Base-by-base conservation (phyloP, 495 filamentous ascomycete species). In the Aspergillus cristatus region DNA sequence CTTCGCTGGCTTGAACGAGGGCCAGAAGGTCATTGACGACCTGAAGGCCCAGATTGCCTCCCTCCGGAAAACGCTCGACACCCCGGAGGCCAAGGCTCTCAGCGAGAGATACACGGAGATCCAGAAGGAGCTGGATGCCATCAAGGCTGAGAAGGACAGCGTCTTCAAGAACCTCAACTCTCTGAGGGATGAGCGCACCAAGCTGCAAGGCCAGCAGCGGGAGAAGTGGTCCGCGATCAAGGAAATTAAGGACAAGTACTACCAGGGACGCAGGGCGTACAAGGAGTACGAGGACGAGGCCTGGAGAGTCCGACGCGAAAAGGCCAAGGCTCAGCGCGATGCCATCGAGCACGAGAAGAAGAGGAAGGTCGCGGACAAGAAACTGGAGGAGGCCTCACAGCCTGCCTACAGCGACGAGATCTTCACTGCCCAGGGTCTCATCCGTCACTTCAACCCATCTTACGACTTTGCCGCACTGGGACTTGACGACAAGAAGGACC, bases 331-430 rank as follows among this genome's bases (percentile, higher is more conserved):
- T 38, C 79, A 89, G 69, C 82, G 82, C 46, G 84, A 94, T 44
- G 77, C 75, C 10, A 79, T 77, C 51, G 70, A 78, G 52, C 73
- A 74, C 6, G 77, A 78, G 54, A 82, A 82, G 67, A 76, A 79
- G 62, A 87, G 81, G 68, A 82, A 89, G 63, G 70, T 84, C 18
- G 91, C 91, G 14, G 74, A 73, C 35, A 72, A 89, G 68, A 82
- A 85, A 61, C 76, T 94, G 33, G 89, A 88, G 55, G 89, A 95
- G 64, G 91, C 93, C 41, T 89, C 84, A 37, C 73, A 79, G 45
- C 87, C 77, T 0, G 91, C 91, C 29, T 99, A 86, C 65, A 68
- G 82, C 32, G 86, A 94, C 40, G 86, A 97, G 68, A 93, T 99
- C 52, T 71, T 85, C 32, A 81, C 82, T 35, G 85, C 86, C 25